Percentiles rank a stretch among this genome's conserved stretches.
These are phyloP conservation scores for Russula dissimulans DNA, from an alignment of 768 basidiomycete species.

Conservation along the genomic window DNA sequence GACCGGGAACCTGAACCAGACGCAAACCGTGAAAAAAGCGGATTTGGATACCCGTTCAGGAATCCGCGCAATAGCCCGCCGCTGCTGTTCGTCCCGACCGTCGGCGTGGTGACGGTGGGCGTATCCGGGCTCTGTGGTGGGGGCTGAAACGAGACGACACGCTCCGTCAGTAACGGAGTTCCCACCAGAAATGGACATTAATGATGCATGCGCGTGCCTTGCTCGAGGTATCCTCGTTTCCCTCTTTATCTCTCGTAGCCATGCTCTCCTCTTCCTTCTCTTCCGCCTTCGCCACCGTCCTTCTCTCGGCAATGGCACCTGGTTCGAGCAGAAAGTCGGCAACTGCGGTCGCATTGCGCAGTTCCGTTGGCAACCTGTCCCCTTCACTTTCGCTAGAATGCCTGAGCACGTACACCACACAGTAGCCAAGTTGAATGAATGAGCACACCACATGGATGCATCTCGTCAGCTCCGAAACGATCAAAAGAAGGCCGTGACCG, in stretches of 20 bases:
- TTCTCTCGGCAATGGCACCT: slow-evolving; percentile 15
- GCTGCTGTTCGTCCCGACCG: slow-evolving; percentile 31
- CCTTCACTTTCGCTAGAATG: slow-evolving; percentile 45
- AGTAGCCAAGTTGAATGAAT: no score
- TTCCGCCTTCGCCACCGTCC: slow-evolving; percentile 18
- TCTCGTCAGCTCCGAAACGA: slow-evolving; percentile 2
- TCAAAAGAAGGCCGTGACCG: slow-evolving; percentile 8
- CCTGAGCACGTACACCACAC: slow-evolving; percentile 2
- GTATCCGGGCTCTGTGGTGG: slow-evolving; percentile 20
- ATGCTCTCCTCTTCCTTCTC: slow-evolving; percentile 11
- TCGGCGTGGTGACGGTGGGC: slow-evolving; percentile 20
- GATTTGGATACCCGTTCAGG: slow-evolving; percentile 50
- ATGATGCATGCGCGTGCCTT: slow-evolving; percentile 1
- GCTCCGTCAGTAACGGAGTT: not conserved
- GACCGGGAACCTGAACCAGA: slow-evolving; percentile 14
- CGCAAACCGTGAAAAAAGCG: slow-evolving; percentile 47
- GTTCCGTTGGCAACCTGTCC: slow-evolving; percentile 50
- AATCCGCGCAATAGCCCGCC: slow-evolving; percentile 40
- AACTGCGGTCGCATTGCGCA: slow-evolving; percentile 51
- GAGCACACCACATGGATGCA: not conserved
- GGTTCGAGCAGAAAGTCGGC: slow-evolving; percentile 51
- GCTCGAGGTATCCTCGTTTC: slow-evolving; percentile 15
- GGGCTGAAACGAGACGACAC: not conserved
- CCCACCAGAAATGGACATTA: not conserved
- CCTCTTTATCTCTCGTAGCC: not conserved